Evolutionary conservation across 345 rosid genomes (phyloP).

Genomic region (Punica granatum): DNA sequence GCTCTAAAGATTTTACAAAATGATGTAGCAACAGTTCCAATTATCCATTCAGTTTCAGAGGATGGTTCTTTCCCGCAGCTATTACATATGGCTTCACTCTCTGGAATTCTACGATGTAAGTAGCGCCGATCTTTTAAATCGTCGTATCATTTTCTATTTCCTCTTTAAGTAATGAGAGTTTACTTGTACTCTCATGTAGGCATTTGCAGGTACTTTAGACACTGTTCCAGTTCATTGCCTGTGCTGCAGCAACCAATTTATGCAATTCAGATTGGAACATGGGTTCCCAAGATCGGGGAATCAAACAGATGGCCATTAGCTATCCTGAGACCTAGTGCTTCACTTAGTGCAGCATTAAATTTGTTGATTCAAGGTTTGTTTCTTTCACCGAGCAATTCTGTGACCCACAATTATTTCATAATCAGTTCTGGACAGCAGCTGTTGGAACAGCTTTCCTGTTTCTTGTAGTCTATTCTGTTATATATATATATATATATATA

Average conservation of each 20-base stretch:
- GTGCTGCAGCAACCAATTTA: constrained; percentile 80
- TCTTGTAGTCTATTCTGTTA: background rate
- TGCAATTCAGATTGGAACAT: constrained; percentile 77
- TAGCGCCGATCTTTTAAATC: constrained; percentile 32
- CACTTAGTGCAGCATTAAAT: constrained; percentile 57
- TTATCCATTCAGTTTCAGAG: constrained; percentile 43
- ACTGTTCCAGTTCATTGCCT: constrained; percentile 81
- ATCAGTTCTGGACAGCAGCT: background rate
- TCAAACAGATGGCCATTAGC: constrained; percentile 49
- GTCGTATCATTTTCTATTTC: background rate
- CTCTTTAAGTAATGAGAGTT: background rate
- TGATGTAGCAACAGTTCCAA: constrained; percentile 71
- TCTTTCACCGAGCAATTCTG: background rate
- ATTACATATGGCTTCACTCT: constrained; percentile 86
- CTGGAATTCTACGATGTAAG: constrained; percentile 89
- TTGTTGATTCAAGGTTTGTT: constrained; percentile 55
- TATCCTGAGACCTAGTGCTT: constrained; percentile 48
- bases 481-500: background rate
- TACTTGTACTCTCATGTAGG: constrained; percentile 38
- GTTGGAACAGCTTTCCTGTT: background rate
- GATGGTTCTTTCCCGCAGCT: constrained; percentile 67
- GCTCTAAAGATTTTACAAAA: constrained; percentile 72
- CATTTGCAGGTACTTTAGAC: constrained; percentile 85
- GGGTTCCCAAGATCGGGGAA: constrained; percentile 92
- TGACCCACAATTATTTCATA: background rate